phyloP scores from a whole-genome alignment of 768 basidiomycete species.

The Boletus reticulatus region DNA sequence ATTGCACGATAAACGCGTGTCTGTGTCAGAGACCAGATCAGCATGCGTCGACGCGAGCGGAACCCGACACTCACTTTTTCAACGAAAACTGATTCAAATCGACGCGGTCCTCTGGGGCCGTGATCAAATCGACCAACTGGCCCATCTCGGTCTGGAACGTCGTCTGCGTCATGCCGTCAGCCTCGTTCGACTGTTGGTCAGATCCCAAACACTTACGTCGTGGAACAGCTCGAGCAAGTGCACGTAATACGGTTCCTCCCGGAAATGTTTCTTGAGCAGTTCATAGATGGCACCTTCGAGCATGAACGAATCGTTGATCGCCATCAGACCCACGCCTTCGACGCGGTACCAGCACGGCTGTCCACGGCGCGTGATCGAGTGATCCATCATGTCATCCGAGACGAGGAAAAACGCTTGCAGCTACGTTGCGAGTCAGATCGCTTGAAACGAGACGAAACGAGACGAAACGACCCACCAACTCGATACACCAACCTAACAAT shows the following conservation, averaged over 20 bases:
- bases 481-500: constrained; percentile 92
- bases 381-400: constrained; percentile 93
- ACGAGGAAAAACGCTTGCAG: constrained; percentile 98
- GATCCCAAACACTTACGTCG: constrained; percentile 47
- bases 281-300: constrained; percentile 92
- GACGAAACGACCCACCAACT: constrained; percentile 63
- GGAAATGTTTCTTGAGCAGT: constrained; percentile 86
- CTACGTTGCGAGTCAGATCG: constrained; percentile 35
- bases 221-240: constrained; percentile 91
- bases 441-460: too few species aligned
- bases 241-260: constrained; percentile 75
- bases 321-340: constrained; percentile 64
- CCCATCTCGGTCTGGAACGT: constrained; percentile 95
- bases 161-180: constrained; percentile 30
- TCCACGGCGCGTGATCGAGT: constrained; percentile 86
- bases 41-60: too few species aligned
- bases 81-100: constrained; percentile 88
- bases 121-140: constrained; percentile 93
- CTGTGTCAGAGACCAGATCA: constrained; percentile 36
- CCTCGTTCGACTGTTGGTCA: too few species aligned
- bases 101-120: constrained; percentile 87
- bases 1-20: constrained; percentile 89
- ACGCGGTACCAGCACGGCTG: constrained; percentile 94
- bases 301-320: constrained; percentile 97
- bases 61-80: constrained; percentile 40